Conservation (phyloP, 257 asterid genomes). For the Phtheirospermum japonicum region DNA sequence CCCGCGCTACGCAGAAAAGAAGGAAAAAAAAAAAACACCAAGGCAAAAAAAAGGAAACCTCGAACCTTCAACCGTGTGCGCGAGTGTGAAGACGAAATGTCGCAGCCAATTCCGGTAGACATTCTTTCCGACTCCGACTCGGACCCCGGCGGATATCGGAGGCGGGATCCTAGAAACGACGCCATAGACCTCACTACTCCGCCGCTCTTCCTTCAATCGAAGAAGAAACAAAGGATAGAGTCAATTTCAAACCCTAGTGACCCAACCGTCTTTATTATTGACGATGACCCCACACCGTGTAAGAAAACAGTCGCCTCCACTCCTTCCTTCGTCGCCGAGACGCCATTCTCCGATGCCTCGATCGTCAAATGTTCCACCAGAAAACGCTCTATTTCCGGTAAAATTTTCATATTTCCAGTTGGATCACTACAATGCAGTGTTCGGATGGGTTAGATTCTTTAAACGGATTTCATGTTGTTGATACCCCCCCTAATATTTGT, state of each 20-base stretch:
- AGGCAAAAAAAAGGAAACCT: neutral
- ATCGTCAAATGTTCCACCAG: slow-evolving; percentile 38
- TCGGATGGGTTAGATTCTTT: neutral
- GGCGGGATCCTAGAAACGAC: slow-evolving; percentile 20
- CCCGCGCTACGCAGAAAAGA: slow-evolving; percentile 31
- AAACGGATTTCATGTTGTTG: neutral
- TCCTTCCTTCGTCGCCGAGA: slow-evolving; percentile 50
- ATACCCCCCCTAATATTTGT: too few species aligned
- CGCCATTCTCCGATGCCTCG: slow-evolving; percentile 56
- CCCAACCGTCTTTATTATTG: slow-evolving; percentile 55
- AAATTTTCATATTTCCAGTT: neutral
- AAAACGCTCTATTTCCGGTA: slow-evolving; percentile 37
- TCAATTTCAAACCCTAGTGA: slow-evolving; percentile 38
- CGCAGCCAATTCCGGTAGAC: slow-evolving; percentile 61
- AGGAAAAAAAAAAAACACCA: too few species aligned
- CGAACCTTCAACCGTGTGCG: neutral
- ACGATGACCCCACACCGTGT: slow-evolving; percentile 61
- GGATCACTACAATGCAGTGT: neutral
- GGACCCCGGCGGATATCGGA: slow-evolving; percentile 34
- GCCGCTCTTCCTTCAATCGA: slow-evolving; percentile 37
- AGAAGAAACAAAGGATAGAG: slow-evolving; percentile 60
- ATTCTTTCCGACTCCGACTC: slow-evolving; percentile 64
- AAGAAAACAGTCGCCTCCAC: slow-evolving; percentile 31
- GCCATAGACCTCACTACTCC: slow-evolving; percentile 74
- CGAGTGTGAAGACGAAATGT: slow-evolving; percentile 39